Conservation (phyloP, 768 basidiomycete genomes). For the Amanita phalloides region DNA sequence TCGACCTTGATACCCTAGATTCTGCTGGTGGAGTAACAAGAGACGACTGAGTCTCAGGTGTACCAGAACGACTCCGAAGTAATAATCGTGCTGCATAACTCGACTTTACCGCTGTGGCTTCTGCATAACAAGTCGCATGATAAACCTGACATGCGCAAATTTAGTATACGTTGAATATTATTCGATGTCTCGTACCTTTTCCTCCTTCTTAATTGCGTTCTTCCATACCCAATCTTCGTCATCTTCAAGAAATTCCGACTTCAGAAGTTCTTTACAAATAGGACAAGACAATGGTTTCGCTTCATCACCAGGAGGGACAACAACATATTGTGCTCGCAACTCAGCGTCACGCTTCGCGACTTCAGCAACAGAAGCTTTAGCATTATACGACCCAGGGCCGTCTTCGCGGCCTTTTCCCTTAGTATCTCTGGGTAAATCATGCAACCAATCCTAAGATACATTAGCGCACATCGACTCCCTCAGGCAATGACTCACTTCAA, state of each 20-base stretch:
- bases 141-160: constrained; percentile 50
- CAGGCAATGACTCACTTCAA: constrained; percentile 49
- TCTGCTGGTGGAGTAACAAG: constrained; percentile 26
- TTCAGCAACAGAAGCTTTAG: constrained; percentile 48
- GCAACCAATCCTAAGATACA: constrained; percentile 72
- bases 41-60: constrained; percentile 48
- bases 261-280: constrained; percentile 90
- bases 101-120: constrained; percentile 54
- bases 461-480: constrained; percentile 7
- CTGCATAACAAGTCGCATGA: constrained; percentile 91
- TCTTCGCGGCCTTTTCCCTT: constrained; percentile 65
- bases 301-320: constrained; percentile 85
- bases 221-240: constrained; percentile 99
- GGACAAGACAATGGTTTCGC: constrained; percentile 80
- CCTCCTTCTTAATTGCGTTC: constrained; percentile 80
- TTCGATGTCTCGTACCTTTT: constrained; percentile 45
- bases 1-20: constrained; percentile 24
- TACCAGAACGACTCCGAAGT: constrained; percentile 61
- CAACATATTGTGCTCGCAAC: constrained; percentile 67
- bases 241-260: constrained; percentile 88
- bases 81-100: constrained; percentile 61
- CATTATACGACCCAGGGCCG: constrained; percentile 36
- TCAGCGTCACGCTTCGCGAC: constrained; percentile 67
- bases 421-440: constrained; percentile 44
- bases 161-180: neutral